Percentiles rank a stretch among this genome's conserved stretches.
Conservation (phyloP, 2,329 filamentous ascomycete genomes). For the Spiromastix sp. region DNA sequence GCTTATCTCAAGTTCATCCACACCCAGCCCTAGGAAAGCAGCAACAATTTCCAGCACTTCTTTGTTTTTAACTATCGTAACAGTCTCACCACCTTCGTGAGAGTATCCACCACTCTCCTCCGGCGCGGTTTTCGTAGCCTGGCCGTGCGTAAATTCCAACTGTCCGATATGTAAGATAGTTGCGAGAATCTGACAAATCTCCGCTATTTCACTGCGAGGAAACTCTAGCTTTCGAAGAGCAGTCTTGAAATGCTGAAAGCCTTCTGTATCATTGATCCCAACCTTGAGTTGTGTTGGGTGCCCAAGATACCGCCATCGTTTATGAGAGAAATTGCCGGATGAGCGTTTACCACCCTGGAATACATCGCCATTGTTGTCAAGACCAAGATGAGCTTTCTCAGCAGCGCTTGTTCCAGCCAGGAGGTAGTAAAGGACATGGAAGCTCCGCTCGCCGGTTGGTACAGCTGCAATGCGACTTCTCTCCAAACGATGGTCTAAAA, state of each 20-base stretch:
- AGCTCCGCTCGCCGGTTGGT: conserved; percentile 91
- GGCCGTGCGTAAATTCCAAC: conserved; percentile 79
- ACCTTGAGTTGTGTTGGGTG: conserved; percentile 96
- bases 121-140: conserved; percentile 64
- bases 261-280: conserved; percentile 89
- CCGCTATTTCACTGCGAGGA: conserved; percentile 82
- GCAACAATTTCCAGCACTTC: conserved; percentile 77
- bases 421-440: conserved; percentile 92
- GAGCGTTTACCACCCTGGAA: conserved; percentile 37
- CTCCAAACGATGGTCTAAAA: conserved; percentile 87
- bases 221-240: conserved; percentile 91
- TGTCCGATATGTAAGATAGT: conserved; percentile 96
- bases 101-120: conserved; percentile 96
- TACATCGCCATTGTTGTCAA: conserved; percentile 40
- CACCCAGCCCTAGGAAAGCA: conserved; percentile 83
- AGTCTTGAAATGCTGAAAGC: conserved; percentile 96
- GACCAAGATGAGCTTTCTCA: conserved; percentile 75
- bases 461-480: conserved; percentile 83
- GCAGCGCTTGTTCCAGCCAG: conserved; percentile 82
- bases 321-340: conserved; percentile 49
- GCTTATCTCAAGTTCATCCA: conserved; percentile 72
- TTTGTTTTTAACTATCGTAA: conserved; percentile 87
- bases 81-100: conserved; percentile 77
- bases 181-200: conserved; percentile 90
- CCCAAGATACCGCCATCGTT: conserved; percentile 90